Evolutionary conservation across 2,329 filamentous ascomycete genomes (phyloP).

Genomic region (Neonectria neomacrospora): DNA sequence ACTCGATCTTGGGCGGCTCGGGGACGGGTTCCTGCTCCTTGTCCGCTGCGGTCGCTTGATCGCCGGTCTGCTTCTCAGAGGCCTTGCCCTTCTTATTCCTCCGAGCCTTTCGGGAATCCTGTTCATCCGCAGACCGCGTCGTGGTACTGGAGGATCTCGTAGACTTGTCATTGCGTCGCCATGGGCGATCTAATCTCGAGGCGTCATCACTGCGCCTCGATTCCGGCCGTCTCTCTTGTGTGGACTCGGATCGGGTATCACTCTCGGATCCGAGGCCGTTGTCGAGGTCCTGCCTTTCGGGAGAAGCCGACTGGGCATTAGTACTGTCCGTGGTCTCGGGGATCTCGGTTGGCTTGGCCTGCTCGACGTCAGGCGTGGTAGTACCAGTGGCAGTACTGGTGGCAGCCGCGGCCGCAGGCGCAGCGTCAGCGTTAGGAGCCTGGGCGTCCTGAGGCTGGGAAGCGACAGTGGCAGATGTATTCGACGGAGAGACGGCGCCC

Average conservation of each 20-base stretch:
- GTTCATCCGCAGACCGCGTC: constrained; percentile 74
- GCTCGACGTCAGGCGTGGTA: constrained; percentile 32
- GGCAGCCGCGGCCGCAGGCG: constrained; percentile 39
- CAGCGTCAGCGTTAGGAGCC: constrained; percentile 41
- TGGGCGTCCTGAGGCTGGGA: constrained; percentile 44
- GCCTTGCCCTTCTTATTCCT: constrained; percentile 71
- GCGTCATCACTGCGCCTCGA: constrained; percentile 53
- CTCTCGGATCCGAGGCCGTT: constrained; percentile 52
- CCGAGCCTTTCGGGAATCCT: constrained; percentile 57
- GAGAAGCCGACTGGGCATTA: constrained; percentile 36
- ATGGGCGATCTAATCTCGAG: constrained; percentile 52
- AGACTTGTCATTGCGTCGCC: constrained; percentile 58
- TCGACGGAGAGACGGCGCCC: constrained; percentile 52
- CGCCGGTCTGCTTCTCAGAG: constrained; percentile 55
- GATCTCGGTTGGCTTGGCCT: constrained; percentile 44
- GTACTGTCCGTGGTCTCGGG: constrained; percentile 39
- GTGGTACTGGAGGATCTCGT: constrained; percentile 71
- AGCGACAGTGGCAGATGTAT: constrained; percentile 39
- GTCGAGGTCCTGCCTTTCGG: constrained; percentile 50
- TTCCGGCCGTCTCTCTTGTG: constrained; percentile 48
- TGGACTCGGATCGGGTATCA: constrained; percentile 51
- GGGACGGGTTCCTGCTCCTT: constrained; percentile 60
- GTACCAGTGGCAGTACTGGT: constrained; percentile 45
- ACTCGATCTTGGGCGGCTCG: constrained; percentile 68
- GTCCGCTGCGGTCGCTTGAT: constrained; percentile 63